These are phyloP conservation scores for Violaceomyces palustris DNA, from an alignment of 1,284 basidiomycete species.

Conservation along the genomic window DNA sequence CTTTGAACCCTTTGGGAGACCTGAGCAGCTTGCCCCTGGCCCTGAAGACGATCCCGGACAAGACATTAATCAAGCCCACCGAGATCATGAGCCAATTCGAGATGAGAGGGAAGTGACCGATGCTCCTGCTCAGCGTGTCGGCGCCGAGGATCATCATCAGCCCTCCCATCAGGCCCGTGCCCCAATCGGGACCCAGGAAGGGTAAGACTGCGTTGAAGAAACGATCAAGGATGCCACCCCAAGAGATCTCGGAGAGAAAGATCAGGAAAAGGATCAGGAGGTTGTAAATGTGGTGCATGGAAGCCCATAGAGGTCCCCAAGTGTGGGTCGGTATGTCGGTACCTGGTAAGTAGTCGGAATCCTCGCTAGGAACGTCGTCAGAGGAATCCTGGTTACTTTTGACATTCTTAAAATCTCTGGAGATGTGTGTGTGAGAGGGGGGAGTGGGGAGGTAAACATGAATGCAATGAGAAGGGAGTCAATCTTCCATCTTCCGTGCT, in stretches of 20 bases:
- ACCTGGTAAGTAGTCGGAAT: conserved; percentile 12
- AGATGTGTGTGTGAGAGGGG: too few species aligned
- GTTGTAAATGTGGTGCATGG: conserved; percentile 23
- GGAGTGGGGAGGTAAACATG: too few species aligned
- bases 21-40: conserved; percentile 17
- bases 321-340: conserved; percentile 36
- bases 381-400: too few species aligned
- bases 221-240: conserved; percentile 8
- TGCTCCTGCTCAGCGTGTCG: conserved; percentile 7
- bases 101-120: conserved; percentile 9
- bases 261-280: conserved; percentile 12
- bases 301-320: conserved; percentile 38
- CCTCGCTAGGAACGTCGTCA: too few species aligned
- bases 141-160: conserved; percentile 22
- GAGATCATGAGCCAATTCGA: conserved; percentile 15
- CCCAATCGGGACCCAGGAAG: conserved; percentile 29
- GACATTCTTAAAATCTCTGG: too few species aligned
- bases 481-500: too few species aligned
- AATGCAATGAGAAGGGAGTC: too few species aligned
- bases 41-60: conserved; percentile 10
- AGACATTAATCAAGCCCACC: conserved; percentile 13
- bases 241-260: conserved; percentile 25
- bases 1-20: conserved; percentile 13
- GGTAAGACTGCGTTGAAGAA: conserved; percentile 30
- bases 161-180: conserved; percentile 24